A percentile compares a stretch with the other conserved stretches of the same genome.
Evolutionary conservation across 495 filamentous ascomycete species (phyloP).

Genomic region (Annulohypoxylon bovei): DNA sequence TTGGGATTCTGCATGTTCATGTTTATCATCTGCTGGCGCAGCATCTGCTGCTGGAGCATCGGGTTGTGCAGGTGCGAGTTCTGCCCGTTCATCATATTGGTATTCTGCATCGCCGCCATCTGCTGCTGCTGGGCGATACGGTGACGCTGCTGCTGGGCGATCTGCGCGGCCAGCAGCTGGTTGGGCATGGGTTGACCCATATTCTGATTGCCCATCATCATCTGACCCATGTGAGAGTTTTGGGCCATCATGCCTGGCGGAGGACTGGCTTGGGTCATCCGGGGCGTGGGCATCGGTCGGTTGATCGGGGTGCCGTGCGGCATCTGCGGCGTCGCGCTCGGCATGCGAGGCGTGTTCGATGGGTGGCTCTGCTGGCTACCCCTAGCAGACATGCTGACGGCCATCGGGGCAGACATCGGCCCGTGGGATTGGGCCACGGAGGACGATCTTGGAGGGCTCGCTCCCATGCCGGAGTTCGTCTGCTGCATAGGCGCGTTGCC

Average conservation of each 20-base stretch:
- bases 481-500: conserved; percentile 78
- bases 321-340: conserved; percentile 81
- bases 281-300: conserved; percentile 73
- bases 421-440: conserved; percentile 80
- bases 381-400: conserved; percentile 77
- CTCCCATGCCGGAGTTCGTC: conserved; percentile 80
- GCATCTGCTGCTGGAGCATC: conserved; percentile 51
- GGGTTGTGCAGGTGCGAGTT: conserved; percentile 42
- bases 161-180: conserved; percentile 52
- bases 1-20: conserved; percentile 46
- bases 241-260: conserved; percentile 67
- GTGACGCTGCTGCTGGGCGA: conserved; percentile 55
- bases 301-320: conserved; percentile 74
- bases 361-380: conserved; percentile 81
- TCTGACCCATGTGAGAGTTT: conserved; percentile 66
- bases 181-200: conserved; percentile 57
- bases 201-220: conserved; percentile 63
- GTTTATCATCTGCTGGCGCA: conserved; percentile 52
- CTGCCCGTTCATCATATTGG: conserved; percentile 50
- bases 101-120: conserved; percentile 49
- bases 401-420: conserved; percentile 68
- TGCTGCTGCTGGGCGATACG: conserved; percentile 56
- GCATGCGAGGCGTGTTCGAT: conserved; percentile 84
- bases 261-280: conserved; percentile 77
- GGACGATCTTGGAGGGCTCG: conserved; percentile 78